Base-by-base conservation (phyloP, 2,329 filamentous ascomycete genomes). In the Fusarium heterosporum region DNA sequence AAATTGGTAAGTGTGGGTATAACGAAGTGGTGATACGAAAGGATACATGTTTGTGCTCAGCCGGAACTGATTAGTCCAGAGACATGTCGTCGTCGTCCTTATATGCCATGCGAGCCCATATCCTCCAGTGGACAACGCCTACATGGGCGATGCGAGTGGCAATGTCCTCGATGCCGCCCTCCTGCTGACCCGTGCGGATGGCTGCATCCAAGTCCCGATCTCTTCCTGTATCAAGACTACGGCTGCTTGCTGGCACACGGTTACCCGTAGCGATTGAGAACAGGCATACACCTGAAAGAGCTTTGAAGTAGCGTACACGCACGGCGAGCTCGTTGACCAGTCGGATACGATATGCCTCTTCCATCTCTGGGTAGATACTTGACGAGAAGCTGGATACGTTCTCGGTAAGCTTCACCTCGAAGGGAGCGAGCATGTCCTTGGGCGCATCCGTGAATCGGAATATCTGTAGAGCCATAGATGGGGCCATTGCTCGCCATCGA, bases 41-140 rank as follows among this genome's bases (percentile, higher is more conserved):
- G 32, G 30, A 57, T 64, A 64, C 54, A 55, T 45, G 41, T 38
- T 26, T 34, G 38, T 43, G 58, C 39, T 51, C 42, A 36, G 38
- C 47, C 41, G 39, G 17, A 39, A 25, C 38, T 50, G 46, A 38
- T 64, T 71, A 73, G 39, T 80, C 78, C 53, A 78, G 61, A 28
- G 70, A 62, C 73, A 78, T 76, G 47, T 75, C 76, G 51, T 81
- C 78, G 28, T 81, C 82, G 26, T 77, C 78, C 14, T 79, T 68
- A 75, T 97, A 97, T 13, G 91, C 88, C 52, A 97, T 82, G 3
- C 87, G 87, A 2, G 87, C 86, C 93, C 94, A 98, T 4, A 97
- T 90, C 47, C 92, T 87, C 93, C 94, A 97, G 78, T 97, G 93
- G 25, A 98, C 80, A 8, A 96, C 84, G 14, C 92, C 89, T 42